phyloP scores from a whole-genome alignment of 352 stramenopile species.

The Pythium plurisporium region DNA sequence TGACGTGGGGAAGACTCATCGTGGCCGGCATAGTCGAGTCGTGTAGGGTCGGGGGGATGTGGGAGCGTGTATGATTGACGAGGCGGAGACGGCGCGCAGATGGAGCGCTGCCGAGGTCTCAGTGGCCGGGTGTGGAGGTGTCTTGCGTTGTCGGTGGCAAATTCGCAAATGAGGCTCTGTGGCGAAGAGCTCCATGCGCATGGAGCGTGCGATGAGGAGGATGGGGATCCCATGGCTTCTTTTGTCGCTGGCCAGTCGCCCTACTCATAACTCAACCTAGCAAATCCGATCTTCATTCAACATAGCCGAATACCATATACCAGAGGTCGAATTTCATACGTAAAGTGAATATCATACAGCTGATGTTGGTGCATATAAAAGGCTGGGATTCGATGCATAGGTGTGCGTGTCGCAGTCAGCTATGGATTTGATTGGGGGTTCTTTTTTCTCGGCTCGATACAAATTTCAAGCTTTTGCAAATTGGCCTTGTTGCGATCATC shows the following conservation, averaged over 20 bases:
- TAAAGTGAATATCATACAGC: background rate
- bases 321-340: background rate
- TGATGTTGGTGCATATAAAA: no score
- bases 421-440: slow-evolving; percentile 9
- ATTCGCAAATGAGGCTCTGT: background rate
- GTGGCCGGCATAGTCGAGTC: background rate
- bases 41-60: background rate
- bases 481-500: background rate
- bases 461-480: background rate
- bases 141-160: background rate
- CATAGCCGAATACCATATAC: background rate
- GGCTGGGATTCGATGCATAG: background rate
- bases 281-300: background rate
- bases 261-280: background rate
- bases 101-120: background rate
- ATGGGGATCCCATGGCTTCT: background rate
- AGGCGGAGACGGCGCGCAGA: background rate
- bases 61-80: background rate
- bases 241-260: background rate
- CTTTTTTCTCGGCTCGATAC: slow-evolving; percentile 6
- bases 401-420: background rate
- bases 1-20: background rate
- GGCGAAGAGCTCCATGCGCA: no score
- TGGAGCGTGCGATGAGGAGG: no score
- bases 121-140: background rate